Evolutionary conservation across 257 asterid genomes (phyloP).

Genomic region (Solanum pinnatisectum): DNA sequence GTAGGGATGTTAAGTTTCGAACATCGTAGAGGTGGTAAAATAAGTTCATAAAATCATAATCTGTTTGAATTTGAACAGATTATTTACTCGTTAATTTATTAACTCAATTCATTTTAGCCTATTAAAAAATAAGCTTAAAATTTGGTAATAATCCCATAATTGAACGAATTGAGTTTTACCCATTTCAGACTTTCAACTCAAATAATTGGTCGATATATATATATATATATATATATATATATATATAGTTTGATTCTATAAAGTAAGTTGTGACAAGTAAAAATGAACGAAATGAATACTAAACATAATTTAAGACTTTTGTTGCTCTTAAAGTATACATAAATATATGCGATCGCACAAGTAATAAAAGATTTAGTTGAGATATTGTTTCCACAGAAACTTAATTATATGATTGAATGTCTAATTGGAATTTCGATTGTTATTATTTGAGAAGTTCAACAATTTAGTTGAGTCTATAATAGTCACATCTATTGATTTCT

Average conservation of each 20-base stretch:
- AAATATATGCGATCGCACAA: not conserved
- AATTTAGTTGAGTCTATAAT: not conserved
- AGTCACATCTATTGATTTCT: not conserved
- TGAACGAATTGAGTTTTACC: not conserved
- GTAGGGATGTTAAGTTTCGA: not conserved
- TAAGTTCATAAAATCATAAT: not conserved
- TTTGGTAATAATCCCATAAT: not conserved
- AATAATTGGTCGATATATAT: not conserved
- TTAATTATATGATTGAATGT: no score
- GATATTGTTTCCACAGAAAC: no score
- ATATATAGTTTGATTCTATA: not conserved
- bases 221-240: accelerated
- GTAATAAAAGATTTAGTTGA: not conserved
- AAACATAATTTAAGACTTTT: not conserved
- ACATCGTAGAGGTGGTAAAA: not conserved
- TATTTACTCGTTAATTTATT: not conserved
- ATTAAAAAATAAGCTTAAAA: not conserved
- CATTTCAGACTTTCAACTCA: not conserved
- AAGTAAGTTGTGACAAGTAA: no score
- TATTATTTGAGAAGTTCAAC: no score
- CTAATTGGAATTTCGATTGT: no score
- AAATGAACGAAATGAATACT: not conserved
- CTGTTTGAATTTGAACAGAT: no score
- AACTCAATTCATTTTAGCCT: not conserved
- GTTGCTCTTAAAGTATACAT: not conserved